Evolutionary conservation across 1,139 yeast species (phyloP), one percentile per base, ranked within the genome.

Genomic region (Zygoascus sp.): DNA sequence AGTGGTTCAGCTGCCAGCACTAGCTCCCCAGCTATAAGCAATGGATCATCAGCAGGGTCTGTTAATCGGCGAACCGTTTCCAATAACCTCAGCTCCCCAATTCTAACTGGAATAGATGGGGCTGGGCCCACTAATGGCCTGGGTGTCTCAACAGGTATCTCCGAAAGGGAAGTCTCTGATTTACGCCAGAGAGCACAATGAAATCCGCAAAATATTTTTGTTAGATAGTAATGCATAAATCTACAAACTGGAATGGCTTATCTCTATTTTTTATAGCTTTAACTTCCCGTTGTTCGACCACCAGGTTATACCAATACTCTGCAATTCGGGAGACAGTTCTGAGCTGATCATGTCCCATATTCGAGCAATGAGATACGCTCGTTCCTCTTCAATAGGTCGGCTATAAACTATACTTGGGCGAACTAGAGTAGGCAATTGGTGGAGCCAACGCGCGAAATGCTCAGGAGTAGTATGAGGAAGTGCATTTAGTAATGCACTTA

Each of bases 231-330:
- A 25, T 25, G 28, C 28, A 25, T 25, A 10, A 25, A 25, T 25
- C 28, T 25, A 25, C 28, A n/a, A n/a, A 25, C n/a, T 3, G n/a
- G 6, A 3, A 25, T n/a, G n/a, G 3, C 28, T 3, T 7, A 25
- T 9, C 32, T 23, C n/a, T 2, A 9, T 11, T 17, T 5, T 32
- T 16, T 23, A 22, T 2, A 9, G 20, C 28, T 5, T 32, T 16
- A 32, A 2, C 10, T 35, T 38, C 32, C 40, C 22, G n/a, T n/a
- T 10, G 10, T 45, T 41, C 44, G 77, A 80, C 84, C 85, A 84
- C 89, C 90, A 84, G 27, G 67, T 64, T 48, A 81, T 75, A 2
- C 83, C 92, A 34, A 80, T 56, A 46, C 77, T 81, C 3, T 83
- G 77, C 53, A 85, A 68, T 53, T 78, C 77, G 48, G 80, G 68